These are phyloP conservation scores for Amphirosellinia nigrospora DNA, from an alignment of 495 filamentous ascomycete genomes.

Conservation along the genomic window DNA sequence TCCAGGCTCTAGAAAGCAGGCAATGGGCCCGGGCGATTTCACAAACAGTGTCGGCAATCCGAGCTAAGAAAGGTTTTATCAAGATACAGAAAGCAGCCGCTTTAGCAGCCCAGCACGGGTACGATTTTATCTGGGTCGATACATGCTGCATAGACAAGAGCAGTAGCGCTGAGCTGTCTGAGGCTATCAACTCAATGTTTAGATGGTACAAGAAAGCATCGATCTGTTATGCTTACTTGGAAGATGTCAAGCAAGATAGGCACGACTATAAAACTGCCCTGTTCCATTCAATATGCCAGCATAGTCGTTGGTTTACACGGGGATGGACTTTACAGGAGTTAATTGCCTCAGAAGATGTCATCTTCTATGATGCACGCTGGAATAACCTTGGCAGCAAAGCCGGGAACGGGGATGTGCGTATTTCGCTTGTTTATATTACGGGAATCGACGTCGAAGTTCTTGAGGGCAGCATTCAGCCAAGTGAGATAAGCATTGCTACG, in stretches of 20 bases:
- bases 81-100: constrained; percentile 19
- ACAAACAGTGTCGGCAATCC: background rate
- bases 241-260: constrained; percentile 10
- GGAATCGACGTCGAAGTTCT: constrained; percentile 1
- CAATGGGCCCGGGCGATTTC: background rate
- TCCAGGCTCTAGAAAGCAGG: background rate
- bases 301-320: constrained; percentile 11
- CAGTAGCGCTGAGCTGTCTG: constrained; percentile 10
- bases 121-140: constrained; percentile 22
- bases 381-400: constrained; percentile 5
- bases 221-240: constrained; percentile 25
- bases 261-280: background rate
- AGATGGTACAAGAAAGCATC: constrained; percentile 22
- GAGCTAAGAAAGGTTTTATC: background rate
- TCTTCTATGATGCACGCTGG: constrained; percentile 12
- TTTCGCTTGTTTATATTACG: background rate
- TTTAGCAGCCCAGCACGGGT: constrained; percentile 8
- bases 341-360: constrained; percentile 11
- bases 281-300: background rate
- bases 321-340: constrained; percentile 20
- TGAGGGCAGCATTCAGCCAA: background rate
- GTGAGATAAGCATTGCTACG: constrained; percentile 16
- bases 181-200: constrained; percentile 17
- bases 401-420: background rate
- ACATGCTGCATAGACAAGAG: constrained; percentile 25